These are phyloP conservation scores for Echinochloa phyllopogon DNA, from an alignment of 176 grass and related monocot species.

Conservation along the genomic window DNA sequence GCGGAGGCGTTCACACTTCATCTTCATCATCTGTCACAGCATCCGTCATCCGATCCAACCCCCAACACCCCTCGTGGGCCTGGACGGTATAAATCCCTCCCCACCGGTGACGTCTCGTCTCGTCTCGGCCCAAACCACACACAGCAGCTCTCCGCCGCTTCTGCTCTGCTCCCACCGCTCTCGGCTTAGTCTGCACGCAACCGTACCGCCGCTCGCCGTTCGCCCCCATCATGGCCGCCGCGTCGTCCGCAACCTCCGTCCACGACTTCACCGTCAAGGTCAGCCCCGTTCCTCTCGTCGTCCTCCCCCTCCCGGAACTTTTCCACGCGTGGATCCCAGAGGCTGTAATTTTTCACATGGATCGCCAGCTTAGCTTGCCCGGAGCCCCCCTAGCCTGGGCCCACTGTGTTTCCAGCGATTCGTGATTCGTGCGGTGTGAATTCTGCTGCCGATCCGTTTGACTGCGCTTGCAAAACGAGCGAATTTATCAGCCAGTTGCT, in stretches of 20 bases:
- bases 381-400: too few species aligned
- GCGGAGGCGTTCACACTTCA: conserved; percentile 26
- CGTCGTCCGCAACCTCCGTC: conserved; percentile 66
- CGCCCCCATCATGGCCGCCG: conserved; percentile 71
- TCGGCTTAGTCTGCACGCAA: conserved; percentile 28
- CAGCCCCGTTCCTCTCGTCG: conserved; percentile 1
- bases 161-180: not conserved
- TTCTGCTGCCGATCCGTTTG: not conserved
- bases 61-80: not conserved
- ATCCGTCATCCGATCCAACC: not conserved
- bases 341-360: not conserved
- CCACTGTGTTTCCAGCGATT: not conserved
- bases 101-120: not conserved
- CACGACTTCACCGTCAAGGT: conserved; percentile 98
- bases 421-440: not conserved
- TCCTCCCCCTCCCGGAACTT: not conserved
- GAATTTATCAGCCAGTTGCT: not conserved
- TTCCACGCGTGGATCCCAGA: not conserved
- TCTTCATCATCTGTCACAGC: not conserved
- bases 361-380: not conserved
- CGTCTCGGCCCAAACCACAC: conserved; percentile 41
- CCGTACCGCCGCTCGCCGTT: conserved; percentile 24
- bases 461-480: not conserved
- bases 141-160: not conserved
- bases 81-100: conserved; percentile 29